These are phyloP conservation scores for Schoenoplectus triqueter DNA, from an alignment of 202 grass and related monocot species.

Conservation along the genomic window DNA sequence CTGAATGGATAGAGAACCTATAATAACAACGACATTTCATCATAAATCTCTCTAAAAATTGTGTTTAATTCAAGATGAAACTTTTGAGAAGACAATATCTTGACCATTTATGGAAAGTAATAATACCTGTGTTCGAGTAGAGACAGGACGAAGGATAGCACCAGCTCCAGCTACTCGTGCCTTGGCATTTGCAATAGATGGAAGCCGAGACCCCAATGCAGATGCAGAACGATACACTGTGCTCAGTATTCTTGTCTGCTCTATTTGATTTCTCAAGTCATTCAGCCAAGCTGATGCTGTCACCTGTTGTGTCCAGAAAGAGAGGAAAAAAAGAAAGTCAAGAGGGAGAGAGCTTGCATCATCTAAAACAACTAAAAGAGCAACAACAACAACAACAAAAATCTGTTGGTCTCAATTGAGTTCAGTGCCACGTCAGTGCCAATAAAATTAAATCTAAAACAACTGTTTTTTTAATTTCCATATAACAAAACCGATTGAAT, in stretches of 20 bases:
- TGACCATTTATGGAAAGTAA: conserved; percentile 3
- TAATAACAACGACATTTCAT: not conserved
- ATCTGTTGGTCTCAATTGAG: not conserved
- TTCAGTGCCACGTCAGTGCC: not conserved
- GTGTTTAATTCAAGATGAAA: conserved; percentile 9
- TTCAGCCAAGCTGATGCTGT: conserved; percentile 96
- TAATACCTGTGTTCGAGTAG: conserved; percentile 83
- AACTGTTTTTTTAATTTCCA: not conserved
- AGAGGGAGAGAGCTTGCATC: not conserved
- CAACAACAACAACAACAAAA: not conserved
- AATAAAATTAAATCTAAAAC: not conserved
- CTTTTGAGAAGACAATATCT: not conserved
- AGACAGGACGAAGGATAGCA: conserved; percentile 92
- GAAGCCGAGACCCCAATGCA: conserved; percentile 85
- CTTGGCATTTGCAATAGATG: conserved; percentile 96
- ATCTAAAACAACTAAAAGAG: not conserved
- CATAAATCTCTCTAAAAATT: not conserved
- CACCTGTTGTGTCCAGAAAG: conserved; percentile 56
- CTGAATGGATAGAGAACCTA: not conserved
- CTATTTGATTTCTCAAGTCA: conserved; percentile 91
- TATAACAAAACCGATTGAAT: conserved; percentile 1
- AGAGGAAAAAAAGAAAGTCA: not conserved
- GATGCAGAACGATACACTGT: conserved; percentile 95
- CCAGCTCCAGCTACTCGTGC: conserved; percentile 91
- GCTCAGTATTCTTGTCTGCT: conserved; percentile 91